These are phyloP conservation scores for Pseudocercospora cruenta DNA, from an alignment of 2,329 filamentous ascomycete species.

Conservation along the genomic window DNA sequence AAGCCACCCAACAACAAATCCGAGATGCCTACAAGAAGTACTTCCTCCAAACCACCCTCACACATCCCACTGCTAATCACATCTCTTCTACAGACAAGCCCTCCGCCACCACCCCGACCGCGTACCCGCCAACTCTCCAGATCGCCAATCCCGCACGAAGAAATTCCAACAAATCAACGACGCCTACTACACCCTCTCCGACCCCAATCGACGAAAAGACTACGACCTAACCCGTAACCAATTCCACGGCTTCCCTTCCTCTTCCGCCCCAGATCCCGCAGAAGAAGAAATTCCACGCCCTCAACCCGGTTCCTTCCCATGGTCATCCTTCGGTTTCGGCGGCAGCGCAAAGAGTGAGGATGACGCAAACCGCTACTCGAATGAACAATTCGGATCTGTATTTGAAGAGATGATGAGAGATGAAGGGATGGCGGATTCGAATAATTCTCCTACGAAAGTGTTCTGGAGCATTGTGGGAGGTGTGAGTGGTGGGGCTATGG, in stretches of 20 bases:
- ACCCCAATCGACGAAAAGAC: constrained; percentile 73
- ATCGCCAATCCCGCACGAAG: constrained; percentile 78
- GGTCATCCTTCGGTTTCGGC: constrained; percentile 71
- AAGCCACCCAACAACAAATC: constrained; percentile 79
- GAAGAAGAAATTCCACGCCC: constrained; percentile 56
- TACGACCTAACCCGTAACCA: constrained; percentile 74
- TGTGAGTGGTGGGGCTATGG: constrained; percentile 82
- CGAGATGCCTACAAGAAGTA: constrained; percentile 90
- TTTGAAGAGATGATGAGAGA: constrained; percentile 60
- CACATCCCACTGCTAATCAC: background rate
- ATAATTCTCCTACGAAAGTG: constrained; percentile 64
- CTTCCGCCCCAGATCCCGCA: constrained; percentile 44
- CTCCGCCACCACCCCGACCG: constrained; percentile 93
- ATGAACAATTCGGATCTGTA: constrained; percentile 80
- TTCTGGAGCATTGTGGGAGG: constrained; percentile 91
- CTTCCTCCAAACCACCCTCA: constrained; percentile 4
- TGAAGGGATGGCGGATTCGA: constrained; percentile 70
- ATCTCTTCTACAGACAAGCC: constrained; percentile 57
- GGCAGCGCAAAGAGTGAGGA: constrained; percentile 51
- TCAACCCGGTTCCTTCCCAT: constrained; percentile 63
- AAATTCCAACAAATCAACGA: constrained; percentile 92
- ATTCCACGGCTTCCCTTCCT: constrained; percentile 55
- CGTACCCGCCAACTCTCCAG: constrained; percentile 79
- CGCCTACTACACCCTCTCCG: constrained; percentile 89
- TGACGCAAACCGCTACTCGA: constrained; percentile 56